Base-by-base conservation (phyloP, 208 protist species). In the Vickermania ingenoplastis region DNA sequence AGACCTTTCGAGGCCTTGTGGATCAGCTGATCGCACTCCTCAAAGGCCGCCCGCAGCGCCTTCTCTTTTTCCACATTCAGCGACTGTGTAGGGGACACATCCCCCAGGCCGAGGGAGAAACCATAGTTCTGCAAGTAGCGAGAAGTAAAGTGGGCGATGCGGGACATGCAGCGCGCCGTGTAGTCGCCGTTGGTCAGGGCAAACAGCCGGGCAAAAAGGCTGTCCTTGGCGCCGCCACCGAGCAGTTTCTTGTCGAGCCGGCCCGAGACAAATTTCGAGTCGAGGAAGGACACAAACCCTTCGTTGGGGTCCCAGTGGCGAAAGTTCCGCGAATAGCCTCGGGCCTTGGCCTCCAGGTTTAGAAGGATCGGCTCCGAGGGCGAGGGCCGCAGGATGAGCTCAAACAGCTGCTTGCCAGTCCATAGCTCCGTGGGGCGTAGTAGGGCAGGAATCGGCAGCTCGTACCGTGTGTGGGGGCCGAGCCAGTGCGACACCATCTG, bases 321-420 rank as follows among this genome's bases (percentile, higher is more conserved):
- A 11, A 50, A 53, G 26, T 57, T 30, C n/a, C 66, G 76, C n/a
- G 65, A 77, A 76, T 98, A 99, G 25, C 79, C 88, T 52, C 92
- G 89, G 3, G 92, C 81, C 62, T 90, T 90, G 21, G 86, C 84
- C 67, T 97, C 87, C 41, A 99, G 65, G 58, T 92, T 98, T 14
- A 99, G 71, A 21, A 80, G 57, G 5, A 95, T 76, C 31, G 76
- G 31, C 28, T 73, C 53, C 52, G 63, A 67, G 11, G 72, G 59
- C 5, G 79, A 79, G 0, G 89, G 83, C 3, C 81, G 79, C 0
- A 99, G 51, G 3, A 99, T 75, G 1, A 99, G 65, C 59, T 85
- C 80, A 60, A 99, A 95, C 1, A 99, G 28, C 75, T 99, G 99
- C 81, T 99, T 99, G 7, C 99, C 98, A 14, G 97, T 99, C 97